phyloP scores from a whole-genome alignment of 768 basidiomycete species.

The Auricularia sp. region DNA sequence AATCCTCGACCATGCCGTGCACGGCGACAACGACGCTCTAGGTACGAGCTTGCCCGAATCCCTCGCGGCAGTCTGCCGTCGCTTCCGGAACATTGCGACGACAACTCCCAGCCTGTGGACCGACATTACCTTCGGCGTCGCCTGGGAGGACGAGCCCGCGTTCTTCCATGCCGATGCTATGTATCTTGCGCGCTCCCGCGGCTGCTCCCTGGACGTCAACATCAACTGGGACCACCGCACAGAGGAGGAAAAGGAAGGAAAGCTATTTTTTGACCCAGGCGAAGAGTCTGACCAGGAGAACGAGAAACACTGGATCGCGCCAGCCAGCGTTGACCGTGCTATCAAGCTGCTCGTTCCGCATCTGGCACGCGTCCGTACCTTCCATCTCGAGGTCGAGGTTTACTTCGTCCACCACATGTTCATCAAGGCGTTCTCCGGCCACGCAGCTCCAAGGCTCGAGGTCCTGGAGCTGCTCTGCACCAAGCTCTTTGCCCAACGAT shows the following conservation, averaged over 20 bases:
- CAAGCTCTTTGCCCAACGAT: background rate
- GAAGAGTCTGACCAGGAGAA: background rate
- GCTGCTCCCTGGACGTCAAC: background rate
- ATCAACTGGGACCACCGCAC: background rate
- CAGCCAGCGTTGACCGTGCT: background rate
- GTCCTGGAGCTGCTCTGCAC: background rate
- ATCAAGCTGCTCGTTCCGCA: background rate
- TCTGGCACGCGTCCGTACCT: background rate
- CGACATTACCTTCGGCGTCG: background rate
- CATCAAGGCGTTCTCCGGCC: background rate
- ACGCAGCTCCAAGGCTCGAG: background rate
- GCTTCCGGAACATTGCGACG: background rate
- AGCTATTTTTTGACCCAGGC: background rate
- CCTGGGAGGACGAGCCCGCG: background rate
- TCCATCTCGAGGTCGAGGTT: background rate
- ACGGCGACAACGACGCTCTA: background rate
- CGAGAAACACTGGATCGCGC: background rate
- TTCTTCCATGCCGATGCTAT: background rate
- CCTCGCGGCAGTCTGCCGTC: background rate
- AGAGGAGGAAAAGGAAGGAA: background rate
- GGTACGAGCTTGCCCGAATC: background rate
- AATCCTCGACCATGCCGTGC: background rate
- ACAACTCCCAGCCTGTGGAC: background rate
- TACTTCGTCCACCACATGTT: background rate
- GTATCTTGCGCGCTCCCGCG: background rate